Conservation (phyloP, 345 rosid species). For the Clausena lansium region DNA sequence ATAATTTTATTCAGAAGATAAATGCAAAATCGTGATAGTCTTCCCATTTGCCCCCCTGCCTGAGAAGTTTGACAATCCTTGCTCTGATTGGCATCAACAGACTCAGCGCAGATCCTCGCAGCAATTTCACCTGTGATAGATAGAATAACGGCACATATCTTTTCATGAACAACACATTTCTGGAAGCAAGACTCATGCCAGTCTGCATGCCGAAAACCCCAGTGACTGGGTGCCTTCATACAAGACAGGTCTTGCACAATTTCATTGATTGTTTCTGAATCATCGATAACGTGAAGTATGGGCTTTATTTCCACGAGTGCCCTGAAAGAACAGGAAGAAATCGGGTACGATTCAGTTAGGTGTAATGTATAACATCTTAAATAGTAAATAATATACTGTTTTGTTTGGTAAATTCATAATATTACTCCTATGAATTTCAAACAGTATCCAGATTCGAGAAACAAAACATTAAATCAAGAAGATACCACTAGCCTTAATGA, state of each 20-base stretch:
- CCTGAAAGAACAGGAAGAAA: slow-evolving; percentile 41
- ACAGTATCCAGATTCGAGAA: neutral
- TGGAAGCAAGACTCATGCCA: slow-evolving; percentile 85
- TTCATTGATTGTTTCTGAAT: slow-evolving; percentile 32
- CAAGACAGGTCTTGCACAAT: slow-evolving; percentile 23
- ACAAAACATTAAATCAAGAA: neutral
- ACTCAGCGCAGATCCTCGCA: slow-evolving; percentile 41
- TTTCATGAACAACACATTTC: slow-evolving; percentile 61
- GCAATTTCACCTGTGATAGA: slow-evolving; percentile 49
- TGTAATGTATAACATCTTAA: neutral
- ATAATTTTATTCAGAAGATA: slow-evolving; percentile 68
- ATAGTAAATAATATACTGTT: neutral
- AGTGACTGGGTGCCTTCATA: slow-evolving; percentile 24
- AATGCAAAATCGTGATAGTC: slow-evolving; percentile 60
- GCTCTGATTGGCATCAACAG: slow-evolving; percentile 12
- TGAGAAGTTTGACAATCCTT: slow-evolving; percentile 24
- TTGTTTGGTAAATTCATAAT: neutral
- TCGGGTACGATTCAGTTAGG: neutral
- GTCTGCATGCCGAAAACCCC: slow-evolving; percentile 62
- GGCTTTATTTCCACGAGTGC: slow-evolving; percentile 94
- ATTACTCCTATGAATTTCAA: neutral
- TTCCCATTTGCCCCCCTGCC: slow-evolving; percentile 42
- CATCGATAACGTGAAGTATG: slow-evolving; percentile 54
- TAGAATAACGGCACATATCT: slow-evolving; percentile 57
- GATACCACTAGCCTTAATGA: neutral